Conservation (phyloP, 179 eudicot species). For the Beta lomatogona region DNA sequence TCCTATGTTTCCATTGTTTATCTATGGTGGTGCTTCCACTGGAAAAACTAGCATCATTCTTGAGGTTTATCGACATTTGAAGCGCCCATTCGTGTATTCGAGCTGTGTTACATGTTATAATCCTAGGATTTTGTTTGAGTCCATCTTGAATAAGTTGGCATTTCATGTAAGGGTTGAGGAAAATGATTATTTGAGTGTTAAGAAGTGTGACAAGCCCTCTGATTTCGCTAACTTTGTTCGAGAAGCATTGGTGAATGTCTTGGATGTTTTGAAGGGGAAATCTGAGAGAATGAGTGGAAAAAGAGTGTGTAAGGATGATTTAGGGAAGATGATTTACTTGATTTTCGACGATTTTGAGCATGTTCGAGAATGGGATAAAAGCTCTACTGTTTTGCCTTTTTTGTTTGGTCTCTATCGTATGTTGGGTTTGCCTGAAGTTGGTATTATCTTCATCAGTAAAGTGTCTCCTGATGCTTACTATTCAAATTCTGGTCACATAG, state of each 20-base stretch:
- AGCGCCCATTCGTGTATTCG: conserved; percentile 73
- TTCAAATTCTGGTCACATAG: conserved; percentile 68
- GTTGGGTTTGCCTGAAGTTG: conserved; percentile 74
- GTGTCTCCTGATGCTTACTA: conserved; percentile 76
- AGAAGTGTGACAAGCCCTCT: conserved; percentile 80
- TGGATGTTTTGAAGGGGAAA: conserved; percentile 54
- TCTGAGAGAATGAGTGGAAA: conserved; percentile 41
- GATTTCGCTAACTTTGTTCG: conserved; percentile 70
- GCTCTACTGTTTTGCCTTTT: conserved; percentile 62
- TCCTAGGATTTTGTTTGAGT: conserved; percentile 83
- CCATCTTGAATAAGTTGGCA: conserved; percentile 70
- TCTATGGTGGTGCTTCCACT: conserved; percentile 74
- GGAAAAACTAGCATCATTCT: conserved; percentile 79
- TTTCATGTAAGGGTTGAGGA: conserved; percentile 61
- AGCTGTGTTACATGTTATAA: conserved; percentile 77
- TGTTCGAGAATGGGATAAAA: conserved; percentile 85
- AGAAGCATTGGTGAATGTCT: conserved; percentile 55
- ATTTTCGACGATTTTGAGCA: conserved; percentile 75
- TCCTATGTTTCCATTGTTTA: conserved; percentile 63
- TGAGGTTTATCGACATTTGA: conserved; percentile 57
- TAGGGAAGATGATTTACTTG: conserved; percentile 83
- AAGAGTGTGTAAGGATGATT: conserved; percentile 35
- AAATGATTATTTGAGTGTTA: conserved; percentile 67
- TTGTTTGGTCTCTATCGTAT: conserved; percentile 65
- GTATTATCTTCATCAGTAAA: conserved; percentile 73